phyloP scores from a whole-genome alignment of 805 yeast genomes.

The Komagataella kurtzmanii region DNA sequence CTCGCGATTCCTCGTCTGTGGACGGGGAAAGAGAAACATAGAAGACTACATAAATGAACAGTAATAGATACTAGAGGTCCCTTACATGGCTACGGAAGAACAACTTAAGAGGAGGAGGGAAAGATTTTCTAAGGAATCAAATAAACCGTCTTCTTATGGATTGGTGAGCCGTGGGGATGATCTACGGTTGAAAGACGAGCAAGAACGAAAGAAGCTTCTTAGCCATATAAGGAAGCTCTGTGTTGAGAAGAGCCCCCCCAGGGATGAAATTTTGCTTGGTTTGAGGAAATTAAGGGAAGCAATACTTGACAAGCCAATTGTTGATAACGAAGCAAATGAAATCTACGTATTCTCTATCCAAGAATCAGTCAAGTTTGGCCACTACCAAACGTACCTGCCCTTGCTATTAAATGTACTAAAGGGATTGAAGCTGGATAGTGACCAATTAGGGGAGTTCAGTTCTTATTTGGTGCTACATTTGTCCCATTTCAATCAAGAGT shows the following conservation, averaged over 20 bases:
- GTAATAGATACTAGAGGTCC: not conserved
- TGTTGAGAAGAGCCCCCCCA: slow-evolving; percentile 3
- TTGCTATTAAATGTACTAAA: slow-evolving; percentile 28
- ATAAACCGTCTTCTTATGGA: slow-evolving; percentile 25
- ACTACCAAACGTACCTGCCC: slow-evolving; percentile 42
- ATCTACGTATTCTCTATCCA: slow-evolving; percentile 36
- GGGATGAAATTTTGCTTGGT: slow-evolving; percentile 21
- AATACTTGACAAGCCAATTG: slow-evolving; percentile 22
- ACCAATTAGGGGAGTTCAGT: slow-evolving; percentile 26
- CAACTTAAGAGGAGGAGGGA: slow-evolving; percentile 13
- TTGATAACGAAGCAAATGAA: slow-evolving; percentile 21
- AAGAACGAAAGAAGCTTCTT: slow-evolving; percentile 27
- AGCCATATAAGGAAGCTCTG: slow-evolving; percentile 18
- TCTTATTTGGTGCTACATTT: slow-evolving; percentile 30
- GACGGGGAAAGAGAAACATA: not conserved
- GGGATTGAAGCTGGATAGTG: slow-evolving; percentile 9
- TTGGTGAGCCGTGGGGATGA: slow-evolving; percentile 51
- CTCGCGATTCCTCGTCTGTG: not conserved
- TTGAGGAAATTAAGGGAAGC: slow-evolving; percentile 45
- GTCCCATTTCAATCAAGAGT: slow-evolving; percentile 23
- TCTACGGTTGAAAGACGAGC: slow-evolving; percentile 27
- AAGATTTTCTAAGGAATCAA: slow-evolving; percentile 17
- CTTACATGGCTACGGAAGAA: not conserved
- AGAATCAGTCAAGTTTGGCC: slow-evolving; percentile 29
- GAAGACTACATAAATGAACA: not conserved